Conservation (phyloP, 2,329 filamentous ascomycete species). For the Pseudocercospora fuligena region DNA sequence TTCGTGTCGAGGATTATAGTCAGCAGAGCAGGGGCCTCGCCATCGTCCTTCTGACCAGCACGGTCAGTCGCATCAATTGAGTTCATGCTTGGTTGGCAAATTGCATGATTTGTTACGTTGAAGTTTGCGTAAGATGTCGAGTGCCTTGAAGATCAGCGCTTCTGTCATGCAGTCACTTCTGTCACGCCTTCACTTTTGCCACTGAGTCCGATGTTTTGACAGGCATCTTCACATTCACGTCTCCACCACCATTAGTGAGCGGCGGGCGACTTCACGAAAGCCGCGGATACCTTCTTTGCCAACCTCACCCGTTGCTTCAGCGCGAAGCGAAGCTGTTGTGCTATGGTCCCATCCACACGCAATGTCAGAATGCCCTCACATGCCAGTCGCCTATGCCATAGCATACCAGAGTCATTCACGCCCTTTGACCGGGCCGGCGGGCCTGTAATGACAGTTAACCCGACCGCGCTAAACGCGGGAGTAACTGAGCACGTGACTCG, state of each 20-base stretch:
- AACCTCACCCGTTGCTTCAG: background rate
- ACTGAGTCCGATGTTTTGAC: too few relatives aligned
- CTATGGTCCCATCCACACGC: background rate
- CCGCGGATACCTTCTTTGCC: background rate
- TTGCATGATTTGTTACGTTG: too few relatives aligned
- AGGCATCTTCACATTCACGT: background rate
- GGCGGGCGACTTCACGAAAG: too few relatives aligned
- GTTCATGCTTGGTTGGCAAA: conserved; percentile 58
- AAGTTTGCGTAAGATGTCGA: too few relatives aligned
- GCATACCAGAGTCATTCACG: background rate
- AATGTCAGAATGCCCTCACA: too few relatives aligned
- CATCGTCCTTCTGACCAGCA: conserved; percentile 37
- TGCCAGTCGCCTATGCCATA: too few relatives aligned
- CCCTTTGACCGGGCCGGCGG: background rate
- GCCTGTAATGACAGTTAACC: too few relatives aligned
- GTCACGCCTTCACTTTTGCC: too few relatives aligned
- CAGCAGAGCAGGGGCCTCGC: conserved; percentile 75
- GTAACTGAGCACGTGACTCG: too few relatives aligned
- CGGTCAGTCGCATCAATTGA: conserved; percentile 64
- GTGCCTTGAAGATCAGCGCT: too few relatives aligned
- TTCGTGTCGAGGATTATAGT: conserved; percentile 95
- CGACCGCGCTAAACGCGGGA: too few relatives aligned
- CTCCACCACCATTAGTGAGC: background rate
- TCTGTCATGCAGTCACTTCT: too few relatives aligned
- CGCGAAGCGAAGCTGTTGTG: background rate